Evolutionary conservation across 2,329 filamentous ascomycete species (phyloP).

Genomic region (Colletotrichum kahawae): DNA sequence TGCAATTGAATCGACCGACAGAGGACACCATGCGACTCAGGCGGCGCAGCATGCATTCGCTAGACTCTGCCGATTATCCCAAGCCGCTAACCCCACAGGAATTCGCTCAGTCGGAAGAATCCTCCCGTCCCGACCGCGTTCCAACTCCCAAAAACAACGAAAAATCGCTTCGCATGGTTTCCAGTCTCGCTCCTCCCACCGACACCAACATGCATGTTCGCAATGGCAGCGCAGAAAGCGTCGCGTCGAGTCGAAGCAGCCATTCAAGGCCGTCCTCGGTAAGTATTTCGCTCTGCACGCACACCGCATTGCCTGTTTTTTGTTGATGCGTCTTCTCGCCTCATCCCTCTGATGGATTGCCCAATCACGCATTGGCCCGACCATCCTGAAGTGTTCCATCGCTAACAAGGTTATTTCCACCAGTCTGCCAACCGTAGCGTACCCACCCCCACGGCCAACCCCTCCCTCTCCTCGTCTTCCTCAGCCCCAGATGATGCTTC

Average conservation of each 20-base stretch:
- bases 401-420: conserved; percentile 52
- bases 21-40: conserved; percentile 81
- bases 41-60: conserved; percentile 80
- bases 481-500: conserved; percentile 49
- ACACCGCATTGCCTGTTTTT: conserved; percentile 13
- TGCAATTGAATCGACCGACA: conserved; percentile 61
- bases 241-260: conserved; percentile 61
- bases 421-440: conserved; percentile 67
- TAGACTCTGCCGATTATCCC: conserved; percentile 52
- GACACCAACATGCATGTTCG: conserved; percentile 39
- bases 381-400: conserved; percentile 36
- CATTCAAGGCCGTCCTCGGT: conserved; percentile 70
- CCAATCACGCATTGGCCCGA: conserved; percentile 44
- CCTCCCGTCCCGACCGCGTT: conserved; percentile 20
- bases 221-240: conserved; percentile 70
- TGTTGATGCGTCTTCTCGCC: background rate
- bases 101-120: conserved; percentile 34
- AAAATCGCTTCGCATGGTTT: conserved; percentile 44
- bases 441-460: conserved; percentile 57
- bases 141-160: conserved; percentile 30
- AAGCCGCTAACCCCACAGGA: conserved; percentile 42
- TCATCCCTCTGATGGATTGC: conserved; percentile 32
- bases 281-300: conserved; percentile 44
- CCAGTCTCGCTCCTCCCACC: conserved; percentile 26
- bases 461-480: conserved; percentile 57